Evolutionary conservation across 179 eudicot genomes (phyloP).

Genomic region (Amaranthus tricolor): DNA sequence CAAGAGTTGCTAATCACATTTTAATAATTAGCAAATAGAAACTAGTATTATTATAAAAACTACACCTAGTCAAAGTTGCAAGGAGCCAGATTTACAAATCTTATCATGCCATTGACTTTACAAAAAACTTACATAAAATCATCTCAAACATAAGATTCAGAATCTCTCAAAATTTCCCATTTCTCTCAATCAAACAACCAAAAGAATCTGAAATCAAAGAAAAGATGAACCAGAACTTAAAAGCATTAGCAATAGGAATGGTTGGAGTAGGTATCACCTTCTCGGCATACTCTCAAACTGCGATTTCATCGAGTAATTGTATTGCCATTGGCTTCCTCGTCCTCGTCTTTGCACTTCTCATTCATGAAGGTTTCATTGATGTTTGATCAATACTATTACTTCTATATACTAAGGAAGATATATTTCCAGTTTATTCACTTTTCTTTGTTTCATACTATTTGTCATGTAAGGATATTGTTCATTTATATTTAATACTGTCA

Average conservation of each 20-base stretch:
- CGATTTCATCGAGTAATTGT: constrained; percentile 50
- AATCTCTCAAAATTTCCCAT: neutral
- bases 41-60: neutral
- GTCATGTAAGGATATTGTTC: constrained; percentile 12
- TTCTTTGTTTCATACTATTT: neutral
- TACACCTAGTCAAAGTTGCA: constrained; percentile 14
- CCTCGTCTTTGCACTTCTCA: constrained; percentile 51
- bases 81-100: constrained; percentile 28
- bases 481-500: neutral
- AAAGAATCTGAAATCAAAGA: neutral
- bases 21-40: neutral
- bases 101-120: constrained; percentile 22
- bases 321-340: constrained; percentile 54
- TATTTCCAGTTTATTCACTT: no score
- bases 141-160: constrained; percentile 11
- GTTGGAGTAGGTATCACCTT: constrained; percentile 69
- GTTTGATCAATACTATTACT: neutral
- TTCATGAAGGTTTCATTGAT: constrained; percentile 36
- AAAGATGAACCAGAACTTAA: constrained; percentile 52
- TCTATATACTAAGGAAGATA: no score
- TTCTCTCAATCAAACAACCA: neutral
- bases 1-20: constrained; percentile 8
- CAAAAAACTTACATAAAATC: neutral
- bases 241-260: constrained; percentile 56
- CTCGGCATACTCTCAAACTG: constrained; percentile 64